Conservation (phyloP, 2,329 filamentous ascomycete species). For the Colletotrichum sansevieriae region DNA sequence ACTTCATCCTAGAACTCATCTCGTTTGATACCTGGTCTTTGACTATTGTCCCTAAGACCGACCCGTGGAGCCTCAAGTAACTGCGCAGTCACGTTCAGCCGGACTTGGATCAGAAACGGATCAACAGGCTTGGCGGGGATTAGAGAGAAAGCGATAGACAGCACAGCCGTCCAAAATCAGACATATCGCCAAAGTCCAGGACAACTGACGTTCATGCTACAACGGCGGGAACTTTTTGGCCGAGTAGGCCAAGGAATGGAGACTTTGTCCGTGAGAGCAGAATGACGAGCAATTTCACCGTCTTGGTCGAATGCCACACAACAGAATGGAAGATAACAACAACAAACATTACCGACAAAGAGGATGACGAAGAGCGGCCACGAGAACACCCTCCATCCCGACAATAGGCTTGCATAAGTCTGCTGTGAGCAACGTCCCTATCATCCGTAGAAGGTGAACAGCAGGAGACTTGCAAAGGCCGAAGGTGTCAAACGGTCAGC, state of each 20-base stretch:
- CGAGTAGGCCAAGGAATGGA: constrained; percentile 72
- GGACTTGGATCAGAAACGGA: constrained; percentile 68
- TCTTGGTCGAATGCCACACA: not conserved
- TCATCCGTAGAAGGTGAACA: constrained; percentile 79
- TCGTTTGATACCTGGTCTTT: no score
- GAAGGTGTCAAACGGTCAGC: constrained; percentile 75
- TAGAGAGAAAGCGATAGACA: constrained; percentile 65
- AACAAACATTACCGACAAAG: constrained; percentile 60
- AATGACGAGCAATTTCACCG: constrained; percentile 54
- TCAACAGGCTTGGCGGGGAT: constrained; percentile 54
- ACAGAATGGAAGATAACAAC: not conserved
- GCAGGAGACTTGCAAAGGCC: constrained; percentile 70
- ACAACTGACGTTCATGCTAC: constrained; percentile 73
- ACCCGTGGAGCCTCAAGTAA: constrained; percentile 53
- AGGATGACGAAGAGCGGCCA: constrained; percentile 74
- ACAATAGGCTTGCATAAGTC: constrained; percentile 55
- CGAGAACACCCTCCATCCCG: constrained; percentile 56
- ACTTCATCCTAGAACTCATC: no score
- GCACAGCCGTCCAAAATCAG: constrained; percentile 65
- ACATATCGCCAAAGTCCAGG: constrained; percentile 71
- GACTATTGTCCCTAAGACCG: constrained; percentile 44
- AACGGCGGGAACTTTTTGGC: constrained; percentile 74
- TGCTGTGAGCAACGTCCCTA: constrained; percentile 66
- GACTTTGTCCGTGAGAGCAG: constrained; percentile 71
- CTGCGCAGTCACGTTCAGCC: constrained; percentile 67